Base-by-base conservation (phyloP, 2,329 filamentous ascomycete genomes). In the Ophiostoma piceae region DNA sequence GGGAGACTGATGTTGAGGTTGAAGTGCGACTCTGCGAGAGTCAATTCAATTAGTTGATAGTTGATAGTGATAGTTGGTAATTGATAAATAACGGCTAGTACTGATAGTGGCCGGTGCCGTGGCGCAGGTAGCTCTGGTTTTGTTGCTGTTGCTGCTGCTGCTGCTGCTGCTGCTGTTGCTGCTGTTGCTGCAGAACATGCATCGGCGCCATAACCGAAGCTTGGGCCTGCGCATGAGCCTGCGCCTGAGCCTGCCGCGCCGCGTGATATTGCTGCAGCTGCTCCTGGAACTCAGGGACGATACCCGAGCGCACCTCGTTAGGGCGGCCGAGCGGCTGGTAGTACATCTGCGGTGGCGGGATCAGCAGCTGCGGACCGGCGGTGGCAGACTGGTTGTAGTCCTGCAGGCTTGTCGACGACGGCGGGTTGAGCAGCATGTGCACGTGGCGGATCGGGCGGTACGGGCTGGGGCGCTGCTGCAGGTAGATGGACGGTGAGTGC, bases 381-480 rank as follows among this genome's bases (percentile, higher is more conserved):
- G 75, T 6, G 91, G 82, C 73, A n/a, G 65, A 66, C 39, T 66
- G 65, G n/a, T 90, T 84, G 76, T 92, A 90, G 74, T 91, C 86
- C 73, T 94, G 90, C 73, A 96, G 85, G 8, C 92, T 92, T 9
- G 88, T 85, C 32, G 92, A 91, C 0, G 93, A 91, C 7, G 93
- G 92, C 41, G 94, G 94, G 71, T 95, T 92, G 39, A 97, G 84
- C n/a, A 98, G 85, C 0, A 92, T 96, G 74, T 95, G 93, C 71
- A 97, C 92, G 72, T 92, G 87, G 68, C 94, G 90, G 54, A 97
- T 90, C 1, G 94, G 94, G 73, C 92, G 91, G 79, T 98, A 98
- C 2, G 95, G 95, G 69, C 94, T 98, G 73, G 91, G 89, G 70
- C 95, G 87, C 77, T 97, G 92, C 76, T 92, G 90, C 51, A 97